phyloP scores from a whole-genome alignment of 495 filamentous ascomycete species.

The Penicillium canescens region DNA sequence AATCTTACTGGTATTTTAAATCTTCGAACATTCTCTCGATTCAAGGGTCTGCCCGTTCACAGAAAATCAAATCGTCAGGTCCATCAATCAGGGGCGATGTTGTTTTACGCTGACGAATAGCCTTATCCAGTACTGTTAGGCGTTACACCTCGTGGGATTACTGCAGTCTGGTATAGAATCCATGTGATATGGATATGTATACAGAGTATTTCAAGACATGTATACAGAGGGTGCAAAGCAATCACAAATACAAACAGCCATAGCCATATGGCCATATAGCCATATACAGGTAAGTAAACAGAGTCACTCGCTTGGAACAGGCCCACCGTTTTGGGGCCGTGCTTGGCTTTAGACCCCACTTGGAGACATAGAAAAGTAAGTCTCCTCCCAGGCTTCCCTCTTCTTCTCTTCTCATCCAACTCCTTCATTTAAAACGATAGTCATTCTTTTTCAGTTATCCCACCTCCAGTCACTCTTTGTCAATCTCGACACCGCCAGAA shows the following conservation, averaged over 20 bases:
- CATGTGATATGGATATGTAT: too few relatives aligned
- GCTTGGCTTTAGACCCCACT: not conserved
- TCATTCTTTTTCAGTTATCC: constrained; percentile 17
- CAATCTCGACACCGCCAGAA: constrained; percentile 33
- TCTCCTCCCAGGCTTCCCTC: constrained; percentile 23
- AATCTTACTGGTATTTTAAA: not conserved
- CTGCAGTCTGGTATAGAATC: too few relatives aligned
- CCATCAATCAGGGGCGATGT: not conserved
- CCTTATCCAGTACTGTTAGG: not conserved
- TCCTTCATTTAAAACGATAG: constrained; percentile 14
- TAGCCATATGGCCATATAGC: too few relatives aligned
- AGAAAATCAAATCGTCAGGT: not conserved
- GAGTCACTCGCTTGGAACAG: not conserved
- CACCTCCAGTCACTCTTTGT: constrained; percentile 27
- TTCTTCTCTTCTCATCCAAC: constrained; percentile 12
- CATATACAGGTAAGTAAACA: too few relatives aligned
- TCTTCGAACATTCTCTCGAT: constrained; percentile 5
- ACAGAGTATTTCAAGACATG: too few relatives aligned
- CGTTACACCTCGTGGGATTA: too few relatives aligned
- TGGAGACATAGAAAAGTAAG: constrained; percentile 10
- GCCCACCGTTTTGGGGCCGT: not conserved
- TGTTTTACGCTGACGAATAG: not conserved
- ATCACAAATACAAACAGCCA: too few relatives aligned
- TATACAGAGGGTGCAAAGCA: too few relatives aligned
- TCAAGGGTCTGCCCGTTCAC: not conserved